Base-by-base conservation (phyloP, 495 filamentous ascomycete genomes). In the Talaromyces ruber region DNA sequence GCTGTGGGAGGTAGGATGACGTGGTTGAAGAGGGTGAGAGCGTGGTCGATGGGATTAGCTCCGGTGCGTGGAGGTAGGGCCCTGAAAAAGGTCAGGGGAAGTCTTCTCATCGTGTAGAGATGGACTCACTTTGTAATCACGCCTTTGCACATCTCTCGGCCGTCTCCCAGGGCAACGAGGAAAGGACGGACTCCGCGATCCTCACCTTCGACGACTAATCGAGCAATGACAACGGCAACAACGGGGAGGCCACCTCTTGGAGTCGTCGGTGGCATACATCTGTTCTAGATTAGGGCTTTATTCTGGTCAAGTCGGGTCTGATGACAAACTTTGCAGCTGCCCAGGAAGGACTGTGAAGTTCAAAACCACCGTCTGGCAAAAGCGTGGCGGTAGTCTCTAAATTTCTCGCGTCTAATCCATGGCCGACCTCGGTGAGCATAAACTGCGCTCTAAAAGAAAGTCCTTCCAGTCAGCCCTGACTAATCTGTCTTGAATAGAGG, bases 201-300 rank as follows among this genome's bases (percentile, higher is more conserved):
- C 14, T 66, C 67, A 1, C 58, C 64, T 4, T 62, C 57, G 18
- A 71, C 65, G 3, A 74, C 25, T 39, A 76, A 63, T 53, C 61
- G 72, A 54, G 65, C 69, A 26, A 74, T 68, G 4, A 76, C 66
- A 9, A 76, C 45, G 0, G 63, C 73, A 37, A 76, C 58, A 12
- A 67, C 64, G 4, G 64, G 67, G 18, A 70, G 54, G 0, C 64
- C 69, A 6, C 63, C 65, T 32, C 56, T 59, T 1, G 72, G 72
- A 50, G 71, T 65, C 0, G 62, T 70, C 14, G 69, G 67, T 5
- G 74, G 74, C 74, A 76, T 76, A 57, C 57, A 68, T 61, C 72
- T 76, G 47, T 3, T 52, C 11, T 3, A 4, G 4, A 1, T 39
- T 1, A 39, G 34, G 14, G 34, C 14, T n/a, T 4, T 4, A 2